Conservation (phyloP, 352 stramenopile species). For the Thalassiosira exigua region DNA sequence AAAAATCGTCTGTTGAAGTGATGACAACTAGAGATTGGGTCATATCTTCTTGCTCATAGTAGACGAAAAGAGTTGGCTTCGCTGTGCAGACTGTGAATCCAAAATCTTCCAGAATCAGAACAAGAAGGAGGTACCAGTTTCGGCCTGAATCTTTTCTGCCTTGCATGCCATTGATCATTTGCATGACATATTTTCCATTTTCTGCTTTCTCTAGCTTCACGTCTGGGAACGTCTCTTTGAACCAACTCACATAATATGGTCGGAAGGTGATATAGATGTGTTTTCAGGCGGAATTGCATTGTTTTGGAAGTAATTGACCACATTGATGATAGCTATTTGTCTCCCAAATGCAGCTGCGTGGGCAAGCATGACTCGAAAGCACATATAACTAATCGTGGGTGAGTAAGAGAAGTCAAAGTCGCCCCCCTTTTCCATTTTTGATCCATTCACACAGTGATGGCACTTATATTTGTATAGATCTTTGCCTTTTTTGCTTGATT, state of each 20-base stretch:
- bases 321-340: slow-evolving; percentile 8
- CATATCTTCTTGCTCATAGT: too few species aligned
- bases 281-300: slow-evolving; percentile 7
- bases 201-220: neutral
- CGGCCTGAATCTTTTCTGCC: slow-evolving; percentile 2
- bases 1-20: slow-evolving; percentile 18
- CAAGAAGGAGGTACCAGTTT: slow-evolving; percentile 15
- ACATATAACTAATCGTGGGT: slow-evolving; percentile 11
- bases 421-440: slow-evolving; percentile 15
- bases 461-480: too few species aligned
- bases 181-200: slow-evolving; percentile 1
- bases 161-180: too few species aligned
- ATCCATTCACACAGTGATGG: too few species aligned
- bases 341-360: too few species aligned
- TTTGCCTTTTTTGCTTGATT: slow-evolving; percentile 30
- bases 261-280: neutral
- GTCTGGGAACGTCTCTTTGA: slow-evolving; percentile 12
- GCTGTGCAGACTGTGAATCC: neutral
- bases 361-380: neutral
- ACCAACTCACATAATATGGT: slow-evolving; percentile 4
- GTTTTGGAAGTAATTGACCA: slow-evolving; percentile 25
- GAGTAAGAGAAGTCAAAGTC: slow-evolving; percentile 38
- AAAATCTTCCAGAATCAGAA: slow-evolving; percentile 7
- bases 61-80: slow-evolving; percentile 9
- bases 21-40: neutral